Evolutionary conservation across 129 eudicot species (phyloP).

Genomic region (Tagetes erecta): DNA sequence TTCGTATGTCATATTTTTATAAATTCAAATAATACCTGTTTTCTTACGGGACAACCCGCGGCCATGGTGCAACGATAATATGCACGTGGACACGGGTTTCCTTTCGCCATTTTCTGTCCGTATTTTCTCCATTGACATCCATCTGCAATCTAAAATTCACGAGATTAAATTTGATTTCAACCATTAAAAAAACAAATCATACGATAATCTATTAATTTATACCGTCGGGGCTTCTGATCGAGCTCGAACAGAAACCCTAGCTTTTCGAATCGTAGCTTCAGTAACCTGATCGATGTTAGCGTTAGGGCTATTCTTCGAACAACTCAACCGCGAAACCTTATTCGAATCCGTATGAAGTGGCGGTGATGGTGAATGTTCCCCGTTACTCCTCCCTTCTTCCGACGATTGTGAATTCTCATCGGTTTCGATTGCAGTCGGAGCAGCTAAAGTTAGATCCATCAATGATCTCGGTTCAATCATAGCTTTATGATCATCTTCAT

Average conservation of each 20-base stretch:
- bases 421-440: slow-evolving; percentile 14
- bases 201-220: background rate
- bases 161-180: background rate
- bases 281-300: background rate
- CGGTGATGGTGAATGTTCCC: slow-evolving; percentile 24
- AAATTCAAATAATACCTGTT: slow-evolving; percentile 5
- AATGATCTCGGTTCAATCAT: slow-evolving; percentile 34
- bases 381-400: slow-evolving; percentile 36
- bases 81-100: slow-evolving; percentile 59
- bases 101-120: slow-evolving; percentile 58
- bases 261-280: slow-evolving; percentile 12
- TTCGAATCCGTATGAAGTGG: slow-evolving; percentile 20
- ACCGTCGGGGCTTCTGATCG: slow-evolving; percentile 8
- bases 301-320: background rate
- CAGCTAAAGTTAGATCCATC: slow-evolving; percentile 52
- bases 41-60: slow-evolving; percentile 50
- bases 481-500: slow-evolving; percentile 18
- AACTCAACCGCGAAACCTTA: background rate
- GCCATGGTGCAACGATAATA: slow-evolving; percentile 62
- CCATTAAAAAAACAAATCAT: background rate
- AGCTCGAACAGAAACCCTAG: slow-evolving; percentile 23
- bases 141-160: slow-evolving; percentile 38
- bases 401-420: slow-evolving; percentile 45
- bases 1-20: too few species aligned
- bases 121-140: slow-evolving; percentile 65